Evolutionary conservation across 257 asterid genomes (phyloP), one percentile per base, ranked within the genome.

Genomic region (Datura wrightii): DNA sequence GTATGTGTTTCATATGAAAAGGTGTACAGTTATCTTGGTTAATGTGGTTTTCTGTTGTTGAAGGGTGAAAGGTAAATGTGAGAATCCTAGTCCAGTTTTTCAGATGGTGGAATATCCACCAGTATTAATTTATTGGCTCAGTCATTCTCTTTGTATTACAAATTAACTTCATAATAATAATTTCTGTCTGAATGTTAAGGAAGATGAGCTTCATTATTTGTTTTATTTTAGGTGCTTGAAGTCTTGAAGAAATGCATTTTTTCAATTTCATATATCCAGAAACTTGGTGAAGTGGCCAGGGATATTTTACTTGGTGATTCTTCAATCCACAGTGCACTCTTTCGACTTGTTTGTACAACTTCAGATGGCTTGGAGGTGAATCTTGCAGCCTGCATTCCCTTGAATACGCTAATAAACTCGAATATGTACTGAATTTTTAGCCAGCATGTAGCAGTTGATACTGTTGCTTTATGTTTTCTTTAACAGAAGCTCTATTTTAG

Each of bases 311-410:
- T 94, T 84, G 84, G 83, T 87, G 98, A 97, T 90, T 90, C 97
- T 85, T 97, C 98, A 84, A 85, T 97, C 85, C 98, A 94, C 92
- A 88, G 90, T 83, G 89, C 91, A 37, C 92, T 97, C 84, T 92
- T 91, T 83, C 97, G 94, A 83, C 91, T 97, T 90, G 97, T 95
- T 88, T 97, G 97, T 85, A 92, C 90, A 5, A 95, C 97, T 86
- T 56, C 95, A 34, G 90, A 90, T 67, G 92, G 85, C 81, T 87
- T 97, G 85, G 99, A 97, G 99, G 99, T 96, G 85, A 84, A 82
- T 15, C 58, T 85, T 84, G 84, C 84, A 86, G 53, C 82, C 31
- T 80, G 79, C 65, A 10, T 83, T 85, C 71, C 70, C 66, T 86
- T 13, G 53, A 83, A 31, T 85, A 55, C 42, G 59, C 48, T 48